A percentile compares a stretch with the other conserved stretches of the same genome.
Conservation (phyloP, 345 rosid species). For the Orychophragmus violaceus region DNA sequence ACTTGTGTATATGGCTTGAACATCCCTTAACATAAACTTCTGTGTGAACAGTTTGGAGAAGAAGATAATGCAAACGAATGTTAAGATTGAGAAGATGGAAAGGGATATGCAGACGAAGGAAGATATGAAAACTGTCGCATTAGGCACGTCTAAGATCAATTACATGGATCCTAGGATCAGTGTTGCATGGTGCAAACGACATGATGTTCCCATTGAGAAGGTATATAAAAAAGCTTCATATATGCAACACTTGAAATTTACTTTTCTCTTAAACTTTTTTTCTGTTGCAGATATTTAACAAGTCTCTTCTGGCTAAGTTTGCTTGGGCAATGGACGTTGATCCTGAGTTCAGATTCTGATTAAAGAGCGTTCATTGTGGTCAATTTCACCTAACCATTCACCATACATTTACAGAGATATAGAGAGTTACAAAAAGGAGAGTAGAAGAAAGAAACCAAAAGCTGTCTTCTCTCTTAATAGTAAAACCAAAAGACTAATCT, state of each 20-base stretch:
- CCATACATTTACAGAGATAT: constrained; percentile 16
- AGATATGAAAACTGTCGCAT: constrained; percentile 82
- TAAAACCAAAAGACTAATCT: neutral
- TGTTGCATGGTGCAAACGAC: constrained; percentile 97
- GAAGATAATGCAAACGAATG: constrained; percentile 50
- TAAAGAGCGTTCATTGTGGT: constrained; percentile 6
- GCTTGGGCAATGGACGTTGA: constrained; percentile 99
- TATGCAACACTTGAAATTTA: neutral
- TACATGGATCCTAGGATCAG: constrained; percentile 94
- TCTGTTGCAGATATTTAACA: constrained; percentile 20
- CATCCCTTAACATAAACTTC: neutral
- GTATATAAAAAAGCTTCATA: constrained; percentile 31
- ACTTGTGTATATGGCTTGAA: neutral
- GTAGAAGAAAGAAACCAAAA: constrained; percentile 13
- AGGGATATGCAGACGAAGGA: constrained; percentile 71
- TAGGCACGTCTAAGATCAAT: constrained; percentile 92
- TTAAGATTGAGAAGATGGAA: constrained; percentile 81
- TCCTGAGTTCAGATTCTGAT: constrained; percentile 87
- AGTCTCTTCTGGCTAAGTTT: constrained; percentile 64
- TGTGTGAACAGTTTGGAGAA: constrained; percentile 50
- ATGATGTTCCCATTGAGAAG: constrained; percentile 95
- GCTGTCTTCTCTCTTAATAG: constrained; percentile 17
- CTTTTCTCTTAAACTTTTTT: neutral
- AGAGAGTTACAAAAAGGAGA: neutral
- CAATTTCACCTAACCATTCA: constrained; percentile 29